A percentile compares a stretch with the other conserved stretches of the same genome.
These are phyloP conservation scores for Phylloporus sp. DNA, from an alignment of 768 basidiomycete species.

Conservation along the genomic window DNA sequence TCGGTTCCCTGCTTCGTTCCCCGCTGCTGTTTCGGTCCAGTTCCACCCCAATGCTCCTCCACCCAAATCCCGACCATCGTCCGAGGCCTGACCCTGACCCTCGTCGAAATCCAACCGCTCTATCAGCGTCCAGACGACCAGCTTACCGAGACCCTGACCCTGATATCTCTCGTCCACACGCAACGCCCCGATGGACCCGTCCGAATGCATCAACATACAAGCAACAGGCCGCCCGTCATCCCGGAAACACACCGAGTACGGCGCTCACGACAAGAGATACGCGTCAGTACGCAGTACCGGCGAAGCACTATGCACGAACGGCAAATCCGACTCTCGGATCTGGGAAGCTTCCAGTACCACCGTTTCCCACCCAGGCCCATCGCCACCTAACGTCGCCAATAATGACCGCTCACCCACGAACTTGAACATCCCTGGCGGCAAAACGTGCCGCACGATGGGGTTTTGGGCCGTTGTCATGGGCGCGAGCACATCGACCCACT, in stretches of 20 bases:
- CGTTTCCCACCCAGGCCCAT: not conserved
- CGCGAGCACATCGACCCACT: constrained; percentile 11
- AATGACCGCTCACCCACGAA: too few relatives aligned
- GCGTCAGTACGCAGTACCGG: constrained; percentile 15
- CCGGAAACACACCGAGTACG: constrained; percentile 23
- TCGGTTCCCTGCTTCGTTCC: not conserved
- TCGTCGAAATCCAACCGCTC: constrained; percentile 6
- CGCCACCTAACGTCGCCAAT: not conserved
- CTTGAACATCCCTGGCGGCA: not conserved
- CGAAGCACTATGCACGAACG: constrained; percentile 7
- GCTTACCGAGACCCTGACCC: constrained; percentile 10
- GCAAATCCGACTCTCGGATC: constrained; percentile 10
- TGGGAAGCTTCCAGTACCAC: constrained; percentile 3
- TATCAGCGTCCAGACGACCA: constrained; percentile 8
- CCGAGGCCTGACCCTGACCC: not conserved
- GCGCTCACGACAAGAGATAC: constrained; percentile 18
- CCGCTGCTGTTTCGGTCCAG: constrained; percentile 18
- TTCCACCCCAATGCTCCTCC: constrained; percentile 24
- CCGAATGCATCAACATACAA: constrained; percentile 17
- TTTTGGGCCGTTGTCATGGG: constrained; percentile 2
- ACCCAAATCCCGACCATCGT: constrained; percentile 10
- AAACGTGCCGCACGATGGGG: constrained; percentile 1
- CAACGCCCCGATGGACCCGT: constrained; percentile 17
- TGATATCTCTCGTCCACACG: constrained; percentile 7
- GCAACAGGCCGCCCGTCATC: constrained; percentile 4